phyloP scores from a whole-genome alignment of 23 red algal species.

The Gracilaria caudata region DNA sequence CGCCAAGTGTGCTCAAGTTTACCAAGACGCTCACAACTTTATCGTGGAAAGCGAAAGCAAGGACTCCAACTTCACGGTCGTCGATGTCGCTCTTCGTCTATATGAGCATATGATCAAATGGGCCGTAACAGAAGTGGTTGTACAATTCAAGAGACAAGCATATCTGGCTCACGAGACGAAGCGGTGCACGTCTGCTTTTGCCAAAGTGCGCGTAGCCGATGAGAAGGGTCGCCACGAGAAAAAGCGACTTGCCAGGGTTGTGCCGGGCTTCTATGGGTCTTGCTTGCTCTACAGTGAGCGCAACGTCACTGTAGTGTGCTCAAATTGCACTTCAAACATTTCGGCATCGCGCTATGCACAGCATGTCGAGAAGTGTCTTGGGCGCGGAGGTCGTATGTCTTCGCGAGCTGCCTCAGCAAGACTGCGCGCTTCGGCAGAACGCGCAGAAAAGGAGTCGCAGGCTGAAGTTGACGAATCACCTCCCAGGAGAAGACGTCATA shows the following conservation, averaged over 20 bases:
- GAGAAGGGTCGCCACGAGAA: constrained; percentile 15
- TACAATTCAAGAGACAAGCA: constrained; percentile 53
- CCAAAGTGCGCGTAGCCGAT: constrained; percentile 25
- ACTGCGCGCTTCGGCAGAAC: constrained; percentile 70
- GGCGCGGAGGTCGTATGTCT: constrained; percentile 78
- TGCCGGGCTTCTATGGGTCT: constrained; percentile 35
- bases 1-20: constrained; percentile 19
- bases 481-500: constrained; percentile 38
- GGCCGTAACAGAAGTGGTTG: constrained; percentile 62
- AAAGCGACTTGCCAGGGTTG: constrained; percentile 23
- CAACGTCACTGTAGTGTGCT: constrained; percentile 78
- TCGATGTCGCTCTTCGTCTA: constrained; percentile 61
- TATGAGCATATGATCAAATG: constrained; percentile 71
- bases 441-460: constrained; percentile 54
- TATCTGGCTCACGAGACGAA: constrained; percentile 41
- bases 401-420: constrained; percentile 72
- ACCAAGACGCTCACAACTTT: constrained; percentile 22
- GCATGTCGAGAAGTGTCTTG: constrained; percentile 89
- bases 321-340: constrained; percentile 72
- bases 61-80: constrained; percentile 19
- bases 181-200: constrained; percentile 25
- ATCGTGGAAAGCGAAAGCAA: constrained; percentile 4
- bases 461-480: constrained; percentile 39
- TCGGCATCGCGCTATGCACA: constrained; percentile 84
- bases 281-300: constrained; percentile 53